Base-by-base conservation (phyloP, 306 rosid species). In the Cercis canadensis region DNA sequence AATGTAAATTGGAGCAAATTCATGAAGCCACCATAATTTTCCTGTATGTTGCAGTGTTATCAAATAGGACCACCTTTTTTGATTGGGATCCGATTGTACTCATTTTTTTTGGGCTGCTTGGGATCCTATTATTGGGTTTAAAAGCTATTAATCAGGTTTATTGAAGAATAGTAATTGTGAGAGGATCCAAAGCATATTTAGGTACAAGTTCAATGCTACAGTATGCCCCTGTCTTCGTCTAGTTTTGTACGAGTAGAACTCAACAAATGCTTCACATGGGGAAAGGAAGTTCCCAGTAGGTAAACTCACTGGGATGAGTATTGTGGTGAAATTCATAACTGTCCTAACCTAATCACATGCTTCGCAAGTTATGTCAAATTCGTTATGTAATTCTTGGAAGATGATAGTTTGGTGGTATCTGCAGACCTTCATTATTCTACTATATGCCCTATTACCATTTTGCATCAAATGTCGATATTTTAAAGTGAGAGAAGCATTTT, bases 301-400 rank as follows among this genome's bases (percentile, higher is more conserved):
- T 34, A n/a, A 61, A 52, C 43, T 4, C 6, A 4, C 13, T 19
- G 18, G 51, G 18, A 3, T 3, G 33, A 14, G 19, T 69, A 12
- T 6, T 4, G 18, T 5, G 50, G 18, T 67, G 64, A 75, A 67
- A 76, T 53, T 0, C n/a, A 7, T 24, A 55, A 19, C 51, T 59
- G 43, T 37, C 66, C 5, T 4, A 33, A 50, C 6, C 7, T 7
- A 33, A 50, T 1, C 41, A 56, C 44, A 3, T 41, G 33, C 29
- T 56, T n/a, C 5, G 14, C 54, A 59, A 37, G 58, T 10, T 37
- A 5, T 24, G 63, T 31, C 31, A 24, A 12, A 64, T 57, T 5
- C 21, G 29, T 24, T 17, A 62, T 43, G 29, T n/a, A 9, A 41
- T 60, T 33, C 69, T 76, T 56, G n/a, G 61, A 61, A 40, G 40